A percentile compares a stretch with the other conserved stretches of the same genome.
These are phyloP conservation scores for Eucalyptus sp. DNA, from an alignment of 345 rosid species.

Conservation along the genomic window DNA sequence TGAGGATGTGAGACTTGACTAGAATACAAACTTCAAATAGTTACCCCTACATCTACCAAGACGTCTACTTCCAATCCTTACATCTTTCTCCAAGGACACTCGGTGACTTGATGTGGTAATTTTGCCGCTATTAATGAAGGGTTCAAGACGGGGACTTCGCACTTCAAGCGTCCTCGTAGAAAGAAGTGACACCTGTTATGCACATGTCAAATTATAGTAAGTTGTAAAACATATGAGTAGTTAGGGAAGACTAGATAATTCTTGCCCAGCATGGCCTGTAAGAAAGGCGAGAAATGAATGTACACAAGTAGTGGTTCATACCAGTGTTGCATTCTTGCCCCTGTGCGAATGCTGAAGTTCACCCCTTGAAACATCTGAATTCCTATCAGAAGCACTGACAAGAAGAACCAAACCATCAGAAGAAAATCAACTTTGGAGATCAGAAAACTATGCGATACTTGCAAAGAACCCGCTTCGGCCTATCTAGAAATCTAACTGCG, in stretches of 20 bases:
- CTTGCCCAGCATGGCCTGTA: background rate
- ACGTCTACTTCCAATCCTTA: slow-evolving; percentile 9
- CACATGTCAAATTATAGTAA: background rate
- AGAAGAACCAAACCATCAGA: background rate
- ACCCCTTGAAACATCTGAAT: slow-evolving; percentile 15
- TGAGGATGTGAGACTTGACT: background rate
- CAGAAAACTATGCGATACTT: background rate
- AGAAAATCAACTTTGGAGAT: background rate
- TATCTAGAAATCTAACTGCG: background rate
- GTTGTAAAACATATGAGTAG: background rate
- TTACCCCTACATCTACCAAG: background rate
- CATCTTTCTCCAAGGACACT: slow-evolving; percentile 78
- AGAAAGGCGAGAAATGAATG: background rate
- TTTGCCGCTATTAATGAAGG: slow-evolving; percentile 4
- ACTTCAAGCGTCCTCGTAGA: slow-evolving; percentile 15
- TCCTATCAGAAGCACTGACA: slow-evolving; percentile 64
- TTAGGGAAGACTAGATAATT: background rate
- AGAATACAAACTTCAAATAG: background rate
- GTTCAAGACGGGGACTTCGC: slow-evolving; percentile 32
- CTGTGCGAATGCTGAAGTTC: slow-evolving; percentile 18
- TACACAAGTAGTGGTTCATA: slow-evolving; percentile 9
- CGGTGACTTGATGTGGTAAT: slow-evolving; percentile 28
- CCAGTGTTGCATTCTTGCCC: slow-evolving; percentile 23
- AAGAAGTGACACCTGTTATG: slow-evolving; percentile 31
- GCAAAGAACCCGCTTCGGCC: background rate